Evolutionary conservation across 176 grass and related monocot species (phyloP).

Genomic region (Zea mays): DNA sequence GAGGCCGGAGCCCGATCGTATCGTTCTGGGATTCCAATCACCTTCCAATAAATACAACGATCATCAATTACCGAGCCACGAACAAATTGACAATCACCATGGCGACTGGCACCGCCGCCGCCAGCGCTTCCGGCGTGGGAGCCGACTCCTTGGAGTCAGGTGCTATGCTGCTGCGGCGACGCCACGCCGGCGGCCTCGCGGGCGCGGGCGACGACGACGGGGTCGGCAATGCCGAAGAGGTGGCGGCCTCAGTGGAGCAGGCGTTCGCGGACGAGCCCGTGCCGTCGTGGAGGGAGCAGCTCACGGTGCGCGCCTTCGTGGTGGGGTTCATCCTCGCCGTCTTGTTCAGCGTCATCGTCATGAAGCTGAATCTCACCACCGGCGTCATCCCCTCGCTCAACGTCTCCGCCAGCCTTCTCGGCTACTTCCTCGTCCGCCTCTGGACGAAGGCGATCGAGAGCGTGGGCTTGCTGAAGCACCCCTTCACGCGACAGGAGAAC

Average conservation of each 20-base stretch:
- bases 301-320: constrained; percentile 65
- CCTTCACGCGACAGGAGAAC: constrained; percentile 81
- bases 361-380: constrained; percentile 90
- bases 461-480: constrained; percentile 34
- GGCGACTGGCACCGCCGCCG: constrained; percentile 26
- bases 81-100: constrained; percentile 12
- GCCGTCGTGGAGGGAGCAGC: constrained; percentile 67
- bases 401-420: constrained; percentile 66
- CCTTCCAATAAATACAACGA: constrained; percentile 27
- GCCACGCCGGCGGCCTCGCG: constrained; percentile 1
- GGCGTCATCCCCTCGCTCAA: constrained; percentile 86
- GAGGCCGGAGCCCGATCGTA: background rate
- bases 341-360: constrained; percentile 68
- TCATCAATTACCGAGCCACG: background rate
- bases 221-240: background rate
- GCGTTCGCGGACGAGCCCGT: constrained; percentile 48
- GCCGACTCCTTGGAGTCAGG: constrained; percentile 34
- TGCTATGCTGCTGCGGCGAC: constrained; percentile 24
- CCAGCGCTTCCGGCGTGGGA: background rate
- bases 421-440: constrained; percentile 57
- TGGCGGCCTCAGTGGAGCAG: constrained; percentile 50
- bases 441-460: constrained; percentile 57
- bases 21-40: background rate
- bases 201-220: background rate
- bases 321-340: constrained; percentile 52